Evolutionary conservation across 257 asterid genomes (phyloP), one percentile per base, ranked within the genome.

Genomic region (Gentiana straminea): DNA sequence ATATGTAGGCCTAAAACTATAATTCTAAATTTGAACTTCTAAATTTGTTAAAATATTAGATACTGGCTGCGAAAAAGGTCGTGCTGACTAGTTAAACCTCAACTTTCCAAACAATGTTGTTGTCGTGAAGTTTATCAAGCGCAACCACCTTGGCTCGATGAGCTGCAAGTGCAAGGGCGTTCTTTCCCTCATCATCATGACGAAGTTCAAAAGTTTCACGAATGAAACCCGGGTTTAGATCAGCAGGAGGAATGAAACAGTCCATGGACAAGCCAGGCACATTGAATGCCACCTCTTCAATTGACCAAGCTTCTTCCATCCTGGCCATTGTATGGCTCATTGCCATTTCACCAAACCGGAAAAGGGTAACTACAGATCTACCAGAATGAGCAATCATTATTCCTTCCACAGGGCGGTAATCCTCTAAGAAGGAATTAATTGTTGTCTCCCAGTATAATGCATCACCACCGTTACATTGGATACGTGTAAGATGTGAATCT

Each of bases 361-460:
- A 88, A 62, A 92, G 93, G 43, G 95, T 88, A 61, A 83, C 97
- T 33, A 81, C 81, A 2, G 97, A 85, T 36, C 89, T 81, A 8
- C 99, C 98, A 0, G 98, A 92, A 70, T 92, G 97, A 38, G 98
- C 98, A 11, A 92, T 84, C 97, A 88, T 88, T 72, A 85, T 80
- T 34, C 97, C 99, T 66, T 92, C 99, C 6, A 92, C 86, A 0
- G 97, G 78, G 33, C 88, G 81, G 55, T 92, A 88, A 63, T 92
- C 94, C 48, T 85, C 94, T 33, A 92, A 54, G 70, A 79, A 85
- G 5, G 99, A 88, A 73, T 79, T 85, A 57, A 92, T 88, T 0
- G 97, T 92, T 5, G 99, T 92, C 66, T 92, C 97, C 99, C 99
- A 92, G 76, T 92, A 92, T n/a, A 83, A 88, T 1, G 90, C 94